These are phyloP conservation scores for Pyrus communis DNA, from an alignment of 306 rosid genomes.

Conservation along the genomic window DNA sequence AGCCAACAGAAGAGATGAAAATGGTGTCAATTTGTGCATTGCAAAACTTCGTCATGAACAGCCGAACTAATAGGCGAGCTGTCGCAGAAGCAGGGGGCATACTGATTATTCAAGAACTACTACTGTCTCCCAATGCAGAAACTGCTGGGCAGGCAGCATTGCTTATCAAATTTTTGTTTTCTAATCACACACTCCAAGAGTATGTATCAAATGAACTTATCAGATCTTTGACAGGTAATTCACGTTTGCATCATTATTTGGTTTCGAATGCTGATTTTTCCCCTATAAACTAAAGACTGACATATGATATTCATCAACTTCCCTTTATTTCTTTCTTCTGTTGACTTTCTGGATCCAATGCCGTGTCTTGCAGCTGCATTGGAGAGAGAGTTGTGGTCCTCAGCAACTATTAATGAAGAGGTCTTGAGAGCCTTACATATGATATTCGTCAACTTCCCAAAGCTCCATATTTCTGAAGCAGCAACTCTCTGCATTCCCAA, in stretches of 20 bases:
- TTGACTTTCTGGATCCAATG: conserved; percentile 12
- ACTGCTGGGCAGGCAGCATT: conserved; percentile 81
- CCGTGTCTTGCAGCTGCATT: conserved; percentile 71
- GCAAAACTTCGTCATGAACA: conserved; percentile 94
- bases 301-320: background rate
- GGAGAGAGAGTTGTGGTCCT: conserved; percentile 89
- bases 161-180: conserved; percentile 78
- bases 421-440: conserved; percentile 84
- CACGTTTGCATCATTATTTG: background rate
- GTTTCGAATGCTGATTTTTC: background rate
- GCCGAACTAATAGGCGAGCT: conserved; percentile 94
- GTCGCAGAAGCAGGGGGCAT: conserved; percentile 99
- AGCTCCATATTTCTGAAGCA: conserved; percentile 91
- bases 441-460: conserved; percentile 83
- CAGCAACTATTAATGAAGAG: conserved; percentile 86
- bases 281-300: background rate
- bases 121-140: conserved; percentile 68
- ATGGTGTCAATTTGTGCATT: conserved; percentile 89
- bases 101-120: conserved; percentile 87
- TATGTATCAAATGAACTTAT: conserved; percentile 93
- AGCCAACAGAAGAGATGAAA: conserved; percentile 92
- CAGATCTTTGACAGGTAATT: conserved; percentile 84
- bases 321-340: background rate
- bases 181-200: conserved; percentile 94
- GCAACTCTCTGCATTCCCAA: conserved; percentile 95